Base-by-base conservation (phyloP, 148 eudicot genomes). In the Amaranthus cruentus region DNA sequence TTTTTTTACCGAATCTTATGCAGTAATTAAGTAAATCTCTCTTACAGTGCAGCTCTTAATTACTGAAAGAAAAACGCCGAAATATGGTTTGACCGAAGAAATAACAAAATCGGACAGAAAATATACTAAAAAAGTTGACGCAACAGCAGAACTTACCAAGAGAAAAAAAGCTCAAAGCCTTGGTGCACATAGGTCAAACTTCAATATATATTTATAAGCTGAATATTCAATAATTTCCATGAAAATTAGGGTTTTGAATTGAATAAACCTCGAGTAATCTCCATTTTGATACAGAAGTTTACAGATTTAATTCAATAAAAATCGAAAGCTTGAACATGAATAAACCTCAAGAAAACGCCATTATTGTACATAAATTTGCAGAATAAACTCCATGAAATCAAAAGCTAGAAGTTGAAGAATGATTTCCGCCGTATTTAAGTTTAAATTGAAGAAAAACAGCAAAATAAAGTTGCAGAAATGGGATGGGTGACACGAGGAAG, bases 401-500 rank as follows among this genome's bases (percentile, higher is more conserved):
- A 28, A 28, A 28, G 38, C 38, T 28, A 28, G 38, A 28, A 28
- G 38, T 28, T 28, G 38, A 28, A 28, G 38, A 28, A 28, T 28
- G 38, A 28, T 28, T 28, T 28, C 38, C 38, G 38, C 38, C 38
- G 38, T 28, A 28, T 28, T 28, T 11, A 56, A 5, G 15, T 56
- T 56, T 11, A 1, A 3, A 15, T 12, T 46, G 4, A 21, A 47
- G 55, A 47, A 4, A 10, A 52, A 43, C 7, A 8, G 15, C 2
- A 28, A 28, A 28, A 28, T 28, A 12, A 7, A 15, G 50, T 7
- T n/a, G 13, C 10, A 15, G 52, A 15, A 55, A 18, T 42, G 46
- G 47, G 52, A 75, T 66, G 77, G 62, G 2, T 73, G 55, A 62
- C 71, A 74, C 56, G 28, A 48, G 66, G 56, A 53, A 66, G 66